Base-by-base conservation (phyloP, 345 rosid species). In the Rhodamnia argentea region DNA sequence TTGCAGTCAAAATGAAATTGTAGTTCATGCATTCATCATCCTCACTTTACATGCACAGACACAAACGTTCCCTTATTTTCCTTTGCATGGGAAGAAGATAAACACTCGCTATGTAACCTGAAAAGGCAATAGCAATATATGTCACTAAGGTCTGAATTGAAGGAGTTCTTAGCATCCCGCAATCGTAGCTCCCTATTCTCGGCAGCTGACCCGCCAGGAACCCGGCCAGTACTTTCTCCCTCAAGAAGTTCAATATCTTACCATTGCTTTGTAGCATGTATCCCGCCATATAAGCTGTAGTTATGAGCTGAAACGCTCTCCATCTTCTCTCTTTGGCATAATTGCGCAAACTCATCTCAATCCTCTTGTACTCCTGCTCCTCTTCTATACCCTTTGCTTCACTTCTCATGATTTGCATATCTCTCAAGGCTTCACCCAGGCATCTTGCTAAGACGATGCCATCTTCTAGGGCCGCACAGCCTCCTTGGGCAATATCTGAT, bases 401-500 rank as follows among this genome's bases (percentile, higher is more conserved):
- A 51, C 47, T 24, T 13, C 88, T 26, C 57, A 59, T 37, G 88
- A 88, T 55, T 56, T 59, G 29, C 56, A 83, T 54, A 27, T 10
- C 23, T 32, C 20, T 62, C 51, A 93, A 81, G 29, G 93, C 94
- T 86, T 91, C 89, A 7, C 89, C 93, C 0, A 93, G 92, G 85
- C 98, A 93, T 84, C 98, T 91, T 51, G 95, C 96, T 5, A 94
- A 81, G 83, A 88, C 90, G 56, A 94, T 87, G 1, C 93, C 93
- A 57, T 94, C 97, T 88, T 95, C 98, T 44, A 94, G 85, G 56
- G 96, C 94, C 6, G 90, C 24, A 86, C 95, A 94, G 23, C 92
- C 97, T 4, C 98, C 97, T 88, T 96, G 98, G 55, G 92, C 96
- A 0, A 94, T 56, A 58, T 94, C 96, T 13, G 96, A 94, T 3